A percentile compares a stretch with the other conserved stretches of the same genome.
phyloP scores from a whole-genome alignment of 768 basidiomycete genomes.

The Cystobasidium ongulense region DNA sequence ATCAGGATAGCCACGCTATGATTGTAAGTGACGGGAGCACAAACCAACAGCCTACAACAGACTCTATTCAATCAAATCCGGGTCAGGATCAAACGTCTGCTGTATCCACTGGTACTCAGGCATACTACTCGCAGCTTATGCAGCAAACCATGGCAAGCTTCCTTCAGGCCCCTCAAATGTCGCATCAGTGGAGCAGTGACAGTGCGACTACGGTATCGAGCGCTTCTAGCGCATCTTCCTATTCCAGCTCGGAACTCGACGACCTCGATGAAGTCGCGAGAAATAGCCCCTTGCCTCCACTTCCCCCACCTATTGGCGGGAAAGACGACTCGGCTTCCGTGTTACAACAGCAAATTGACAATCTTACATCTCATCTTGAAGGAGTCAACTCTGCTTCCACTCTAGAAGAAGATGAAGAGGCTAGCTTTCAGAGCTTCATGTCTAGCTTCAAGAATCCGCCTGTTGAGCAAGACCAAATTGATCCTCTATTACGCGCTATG shows the following conservation, averaged over 20 bases:
- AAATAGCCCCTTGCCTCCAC: neutral
- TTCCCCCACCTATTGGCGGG: neutral
- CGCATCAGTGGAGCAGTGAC: neutral
- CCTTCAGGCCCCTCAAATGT: neutral
- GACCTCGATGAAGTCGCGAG: neutral
- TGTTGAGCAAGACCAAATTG: neutral
- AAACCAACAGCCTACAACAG: neutral
- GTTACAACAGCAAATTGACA: neutral
- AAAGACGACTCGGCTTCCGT: neutral
- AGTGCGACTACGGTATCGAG: neutral
- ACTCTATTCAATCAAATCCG: neutral
- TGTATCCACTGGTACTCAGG: neutral
- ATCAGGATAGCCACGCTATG: neutral
- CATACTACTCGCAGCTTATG: neutral
- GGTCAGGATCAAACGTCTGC: neutral
- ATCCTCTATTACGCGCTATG: neutral
- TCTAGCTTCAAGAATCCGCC: neutral
- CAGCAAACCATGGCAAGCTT: neutral
- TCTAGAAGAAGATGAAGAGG: neutral
- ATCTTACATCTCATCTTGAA: neutral
- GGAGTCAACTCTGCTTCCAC: neutral
- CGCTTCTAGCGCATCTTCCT: neutral
- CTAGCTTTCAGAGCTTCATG: conserved; percentile 2
- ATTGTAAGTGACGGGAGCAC: neutral
- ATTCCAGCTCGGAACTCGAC: neutral